Percentiles rank a stretch among this genome's conserved stretches.
Evolutionary conservation across 768 basidiomycete species (phyloP).

Genomic region (Clitopilus passeckerianus): DNA sequence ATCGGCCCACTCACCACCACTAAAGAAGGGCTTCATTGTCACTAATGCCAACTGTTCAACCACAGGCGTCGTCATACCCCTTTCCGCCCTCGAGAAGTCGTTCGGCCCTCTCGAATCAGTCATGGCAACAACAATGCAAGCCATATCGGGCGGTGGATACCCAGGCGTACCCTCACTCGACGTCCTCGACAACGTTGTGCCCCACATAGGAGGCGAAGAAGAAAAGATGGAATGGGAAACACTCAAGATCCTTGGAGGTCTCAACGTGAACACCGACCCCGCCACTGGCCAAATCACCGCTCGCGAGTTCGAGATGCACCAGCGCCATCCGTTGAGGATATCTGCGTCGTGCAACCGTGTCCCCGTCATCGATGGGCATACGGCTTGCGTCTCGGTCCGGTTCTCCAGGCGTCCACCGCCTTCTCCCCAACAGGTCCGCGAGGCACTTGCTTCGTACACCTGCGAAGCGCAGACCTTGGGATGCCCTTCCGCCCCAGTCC

Average conservation of each 20-base stretch:
- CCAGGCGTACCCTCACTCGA: slow-evolving; percentile 89
- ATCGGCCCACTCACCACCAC: slow-evolving; percentile 56
- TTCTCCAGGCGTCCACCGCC: slow-evolving; percentile 81
- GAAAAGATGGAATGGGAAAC: slow-evolving; percentile 99
- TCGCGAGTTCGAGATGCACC: slow-evolving; percentile 77
- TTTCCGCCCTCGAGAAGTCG: slow-evolving; percentile 80
- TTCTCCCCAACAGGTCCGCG: slow-evolving; percentile 79
- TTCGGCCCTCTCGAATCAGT: slow-evolving; percentile 94
- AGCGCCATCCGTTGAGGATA: slow-evolving; percentile 73
- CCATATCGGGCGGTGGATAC: slow-evolving; percentile 97
- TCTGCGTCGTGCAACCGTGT: slow-evolving; percentile 95
- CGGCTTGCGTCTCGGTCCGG: slow-evolving; percentile 82
- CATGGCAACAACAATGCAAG: slow-evolving; percentile 94
- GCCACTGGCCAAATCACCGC: slow-evolving; percentile 17
- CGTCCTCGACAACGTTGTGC: slow-evolving; percentile 94
- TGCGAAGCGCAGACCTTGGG: slow-evolving; percentile 71
- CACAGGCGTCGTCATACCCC: slow-evolving; percentile 88
- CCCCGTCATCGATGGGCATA: slow-evolving; percentile 93
- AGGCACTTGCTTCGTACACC: slow-evolving; percentile 70
- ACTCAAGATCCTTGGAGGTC: slow-evolving; percentile 90
- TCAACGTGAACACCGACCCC: slow-evolving; percentile 47
- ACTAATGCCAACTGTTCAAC: slow-evolving; percentile 99
- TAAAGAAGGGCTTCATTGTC: slow-evolving; percentile 88
- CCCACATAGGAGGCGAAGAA: slow-evolving; percentile 89
- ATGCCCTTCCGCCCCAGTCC: slow-evolving; percentile 80